Conservation (phyloP, 805 yeast genomes). For the Candida vartiovaarae region DNA sequence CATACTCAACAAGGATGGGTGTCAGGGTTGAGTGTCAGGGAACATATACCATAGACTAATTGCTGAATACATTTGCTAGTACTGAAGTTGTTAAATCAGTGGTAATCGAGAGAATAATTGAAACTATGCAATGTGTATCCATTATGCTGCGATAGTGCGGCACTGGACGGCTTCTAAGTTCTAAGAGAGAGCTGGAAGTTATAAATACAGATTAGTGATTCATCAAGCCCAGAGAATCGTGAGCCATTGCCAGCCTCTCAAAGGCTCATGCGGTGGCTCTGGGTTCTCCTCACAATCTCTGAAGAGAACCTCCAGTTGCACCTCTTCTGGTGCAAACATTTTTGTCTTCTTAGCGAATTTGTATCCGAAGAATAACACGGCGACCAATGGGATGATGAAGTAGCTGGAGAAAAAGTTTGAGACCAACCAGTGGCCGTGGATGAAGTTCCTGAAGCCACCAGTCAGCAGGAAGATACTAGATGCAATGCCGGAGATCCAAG, state of each 20-base stretch:
- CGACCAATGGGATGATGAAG: conserved; percentile 21
- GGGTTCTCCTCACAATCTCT: conserved; percentile 26
- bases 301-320: conserved; percentile 30
- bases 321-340: conserved; percentile 29
- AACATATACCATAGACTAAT: too few relatives aligned
- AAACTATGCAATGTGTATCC: too few relatives aligned
- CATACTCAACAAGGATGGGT: too few relatives aligned
- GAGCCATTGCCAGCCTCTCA: conserved; percentile 12
- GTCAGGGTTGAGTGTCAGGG: too few relatives aligned
- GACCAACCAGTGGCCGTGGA: conserved; percentile 23
- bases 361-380: conserved; percentile 26
- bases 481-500: conserved; percentile 27
- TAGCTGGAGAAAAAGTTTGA: conserved; percentile 10
- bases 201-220: too few relatives aligned
- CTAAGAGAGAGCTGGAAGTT: too few relatives aligned
- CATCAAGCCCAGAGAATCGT: conserved; percentile 12
- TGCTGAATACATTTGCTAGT: too few relatives aligned
- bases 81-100: too few relatives aligned
- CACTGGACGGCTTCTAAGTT: too few relatives aligned
- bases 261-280: conserved; percentile 16
- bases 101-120: too few relatives aligned
- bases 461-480: conserved; percentile 25
- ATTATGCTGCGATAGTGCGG: too few relatives aligned
- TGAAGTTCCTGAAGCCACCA: conserved; percentile 29
- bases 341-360: conserved; percentile 26